Conservation (phyloP, 2,329 filamentous ascomycete genomes). For the Waltergamsia citrina region DNA sequence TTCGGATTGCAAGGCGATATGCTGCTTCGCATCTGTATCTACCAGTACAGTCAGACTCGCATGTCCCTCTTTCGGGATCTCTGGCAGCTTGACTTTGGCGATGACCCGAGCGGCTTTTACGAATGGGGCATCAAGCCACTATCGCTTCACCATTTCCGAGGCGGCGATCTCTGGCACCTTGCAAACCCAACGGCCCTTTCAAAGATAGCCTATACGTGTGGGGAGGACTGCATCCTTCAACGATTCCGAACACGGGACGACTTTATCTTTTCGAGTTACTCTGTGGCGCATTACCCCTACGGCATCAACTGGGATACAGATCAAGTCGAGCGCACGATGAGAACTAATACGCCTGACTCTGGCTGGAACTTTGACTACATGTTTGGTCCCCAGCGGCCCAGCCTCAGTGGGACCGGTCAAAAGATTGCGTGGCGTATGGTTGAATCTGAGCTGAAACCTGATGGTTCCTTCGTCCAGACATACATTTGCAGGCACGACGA, state of each 20-base stretch:
- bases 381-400: slow-evolving; percentile 37
- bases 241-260: slow-evolving; percentile 44
- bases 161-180: slow-evolving; percentile 41
- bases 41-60: slow-evolving; percentile 47
- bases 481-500: slow-evolving; percentile 43
- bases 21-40: slow-evolving; percentile 52
- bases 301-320: slow-evolving; percentile 38
- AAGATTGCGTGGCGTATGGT: slow-evolving; percentile 46
- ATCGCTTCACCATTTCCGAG: slow-evolving; percentile 55
- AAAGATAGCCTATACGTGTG: slow-evolving; percentile 47
- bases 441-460: slow-evolving; percentile 32
- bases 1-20: slow-evolving; percentile 55
- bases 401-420: slow-evolving; percentile 34
- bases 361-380: slow-evolving; percentile 41
- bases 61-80: slow-evolving; percentile 46
- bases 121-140: slow-evolving; percentile 50
- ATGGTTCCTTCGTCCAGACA: slow-evolving; percentile 40
- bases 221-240: slow-evolving; percentile 48
- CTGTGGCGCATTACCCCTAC: slow-evolving; percentile 45
- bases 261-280: slow-evolving; percentile 50
- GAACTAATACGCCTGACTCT: slow-evolving; percentile 33
- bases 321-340: slow-evolving; percentile 44
- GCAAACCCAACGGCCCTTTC: slow-evolving; percentile 45
- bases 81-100: slow-evolving; percentile 51
- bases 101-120: slow-evolving; percentile 53